A percentile compares a stretch with the other conserved stretches of the same genome.
Conservation (phyloP, 257 asterid genomes). For the Nicotiana sylvestris region DNA sequence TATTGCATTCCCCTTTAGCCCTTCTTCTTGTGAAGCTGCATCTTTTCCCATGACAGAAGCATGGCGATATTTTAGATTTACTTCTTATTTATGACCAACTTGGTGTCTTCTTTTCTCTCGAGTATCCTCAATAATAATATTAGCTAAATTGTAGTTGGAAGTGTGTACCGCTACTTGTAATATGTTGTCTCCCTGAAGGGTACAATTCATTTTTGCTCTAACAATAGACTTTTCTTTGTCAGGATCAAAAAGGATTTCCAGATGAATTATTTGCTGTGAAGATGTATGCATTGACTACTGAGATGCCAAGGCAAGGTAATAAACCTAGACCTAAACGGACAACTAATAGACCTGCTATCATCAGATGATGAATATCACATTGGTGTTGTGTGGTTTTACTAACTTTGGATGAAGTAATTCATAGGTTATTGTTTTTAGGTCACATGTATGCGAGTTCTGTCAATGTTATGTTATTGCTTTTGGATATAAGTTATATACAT, state of each 20-base stretch:
- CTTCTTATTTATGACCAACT: neutral
- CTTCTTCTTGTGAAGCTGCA: neutral
- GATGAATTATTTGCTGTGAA: slow-evolving; percentile 73
- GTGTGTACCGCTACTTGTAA: neutral
- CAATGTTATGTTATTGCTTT: slow-evolving; percentile 1
- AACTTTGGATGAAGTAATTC: neutral
- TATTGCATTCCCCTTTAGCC: neutral
- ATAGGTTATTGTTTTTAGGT: neutral
- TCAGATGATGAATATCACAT: slow-evolving; percentile 33
- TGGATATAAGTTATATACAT: neutral
- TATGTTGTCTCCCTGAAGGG: neutral
- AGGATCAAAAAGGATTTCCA: slow-evolving; percentile 87
- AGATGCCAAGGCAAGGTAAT: slow-evolving; percentile 50
- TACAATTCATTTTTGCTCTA: neutral
- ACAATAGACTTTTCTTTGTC: slow-evolving; percentile 13
- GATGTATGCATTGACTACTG: slow-evolving; percentile 81
- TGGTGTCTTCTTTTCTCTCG: neutral
- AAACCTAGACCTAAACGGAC: slow-evolving; percentile 40
- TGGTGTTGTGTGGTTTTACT: neutral
- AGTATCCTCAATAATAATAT: neutral
- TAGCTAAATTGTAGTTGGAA: neutral
- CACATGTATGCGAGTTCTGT: neutral
- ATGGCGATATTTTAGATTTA: neutral
- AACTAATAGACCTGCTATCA: slow-evolving; percentile 62
- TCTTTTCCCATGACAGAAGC: neutral